These are phyloP conservation scores for Exserohilum rostratum DNA, from an alignment of 2,329 filamentous ascomycete genomes.

Conservation along the genomic window DNA sequence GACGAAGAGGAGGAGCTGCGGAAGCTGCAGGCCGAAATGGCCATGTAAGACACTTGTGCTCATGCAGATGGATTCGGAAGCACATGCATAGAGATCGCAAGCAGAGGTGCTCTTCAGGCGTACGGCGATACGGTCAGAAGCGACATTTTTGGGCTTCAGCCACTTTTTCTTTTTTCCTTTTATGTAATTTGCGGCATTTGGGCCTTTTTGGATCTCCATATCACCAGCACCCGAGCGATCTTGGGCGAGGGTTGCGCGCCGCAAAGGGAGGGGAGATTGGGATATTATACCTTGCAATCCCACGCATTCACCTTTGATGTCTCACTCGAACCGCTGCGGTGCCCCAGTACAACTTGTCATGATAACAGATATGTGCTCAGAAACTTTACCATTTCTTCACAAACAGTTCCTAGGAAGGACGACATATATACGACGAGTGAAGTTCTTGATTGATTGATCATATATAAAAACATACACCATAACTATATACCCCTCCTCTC, in stretches of 20 bases:
- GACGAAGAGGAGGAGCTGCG: conserved; percentile 95
- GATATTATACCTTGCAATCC: conserved; percentile 24
- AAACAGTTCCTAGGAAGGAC: too few species aligned
- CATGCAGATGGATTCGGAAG: background rate
- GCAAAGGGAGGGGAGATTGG: background rate
- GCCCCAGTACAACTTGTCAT: background rate
- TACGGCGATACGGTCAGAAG: conserved; percentile 26
- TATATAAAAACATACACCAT: too few species aligned
- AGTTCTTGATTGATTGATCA: too few species aligned
- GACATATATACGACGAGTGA: too few species aligned
- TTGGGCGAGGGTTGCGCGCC: background rate
- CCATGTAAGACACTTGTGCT: conserved; percentile 67
- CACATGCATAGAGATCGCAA: background rate
- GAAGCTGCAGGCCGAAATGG: conserved; percentile 96
- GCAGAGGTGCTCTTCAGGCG: conserved; percentile 15
- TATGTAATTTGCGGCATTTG: conserved; percentile 15
- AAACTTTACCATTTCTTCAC: too few species aligned
- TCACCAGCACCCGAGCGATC: conserved; percentile 2
- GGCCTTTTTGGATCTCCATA: conserved; percentile 8
- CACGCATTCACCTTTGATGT: conserved; percentile 1
- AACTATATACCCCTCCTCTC: too few species aligned
- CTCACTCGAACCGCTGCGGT: background rate
- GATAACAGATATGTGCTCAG: too few species aligned
- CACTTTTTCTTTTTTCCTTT: conserved; percentile 7
- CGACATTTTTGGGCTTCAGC: conserved; percentile 12